phyloP scores from a whole-genome alignment of 2,329 filamentous ascomycete species.

The Penicillium sp. region DNA sequence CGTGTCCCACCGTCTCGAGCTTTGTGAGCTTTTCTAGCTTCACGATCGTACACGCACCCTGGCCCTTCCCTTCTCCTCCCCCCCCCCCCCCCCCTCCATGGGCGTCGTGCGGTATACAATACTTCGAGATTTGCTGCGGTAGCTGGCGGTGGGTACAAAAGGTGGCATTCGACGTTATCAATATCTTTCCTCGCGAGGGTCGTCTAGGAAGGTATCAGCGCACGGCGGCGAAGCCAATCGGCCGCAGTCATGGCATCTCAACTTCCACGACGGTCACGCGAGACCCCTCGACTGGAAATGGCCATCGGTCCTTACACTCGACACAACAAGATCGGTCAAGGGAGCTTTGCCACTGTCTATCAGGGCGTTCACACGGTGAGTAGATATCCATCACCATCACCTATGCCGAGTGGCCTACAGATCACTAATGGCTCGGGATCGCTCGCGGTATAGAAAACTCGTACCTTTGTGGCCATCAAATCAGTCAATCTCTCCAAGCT shows the following conservation, averaged over 20 bases:
- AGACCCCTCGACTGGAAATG: slow-evolving; percentile 30
- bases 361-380: slow-evolving; percentile 77
- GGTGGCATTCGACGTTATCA: slow-evolving; percentile 3
- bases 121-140: slow-evolving; percentile 29
- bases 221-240: slow-evolving; percentile 12
- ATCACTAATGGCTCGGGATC: neutral
- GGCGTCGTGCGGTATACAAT: slow-evolving; percentile 23
- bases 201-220: slow-evolving; percentile 11
- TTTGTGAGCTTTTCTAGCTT: neutral
- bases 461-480: slow-evolving; percentile 87
- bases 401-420: neutral
- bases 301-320: slow-evolving; percentile 71
- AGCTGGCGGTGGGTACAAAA: slow-evolving; percentile 30
- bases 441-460: slow-evolving; percentile 55
- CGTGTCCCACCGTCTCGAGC: slow-evolving; percentile 11
- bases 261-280: slow-evolving; percentile 38
- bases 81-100: too few relatives aligned
- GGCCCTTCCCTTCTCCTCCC: slow-evolving; percentile 9
- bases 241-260: slow-evolving; percentile 41
- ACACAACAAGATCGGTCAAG: slow-evolving; percentile 87
- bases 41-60: neutral
- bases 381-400: slow-evolving; percentile 12
- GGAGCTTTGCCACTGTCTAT: slow-evolving; percentile 95
- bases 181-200: slow-evolving; percentile 4
- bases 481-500: slow-evolving; percentile 86